phyloP scores from a whole-genome alignment of 2,329 filamentous ascomycete genomes.

The Clarireedia hainanense region DNA sequence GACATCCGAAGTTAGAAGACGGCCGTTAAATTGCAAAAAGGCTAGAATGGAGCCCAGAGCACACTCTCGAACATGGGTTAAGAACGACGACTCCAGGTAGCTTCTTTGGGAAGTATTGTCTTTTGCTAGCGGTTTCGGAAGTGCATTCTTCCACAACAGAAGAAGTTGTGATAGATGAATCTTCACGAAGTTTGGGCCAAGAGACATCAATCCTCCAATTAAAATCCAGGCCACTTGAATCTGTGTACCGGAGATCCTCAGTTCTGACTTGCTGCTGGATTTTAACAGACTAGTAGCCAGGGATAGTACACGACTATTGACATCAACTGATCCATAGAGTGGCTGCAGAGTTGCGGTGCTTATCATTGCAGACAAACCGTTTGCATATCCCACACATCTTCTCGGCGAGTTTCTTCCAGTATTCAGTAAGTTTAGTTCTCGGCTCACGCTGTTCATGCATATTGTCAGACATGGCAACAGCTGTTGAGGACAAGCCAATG shows the following conservation, averaged over 20 bases:
- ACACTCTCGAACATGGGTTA: conserved; percentile 91
- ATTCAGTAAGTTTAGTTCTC: conserved; percentile 73
- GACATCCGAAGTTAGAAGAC: conserved; percentile 85
- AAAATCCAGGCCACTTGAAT: conserved; percentile 97
- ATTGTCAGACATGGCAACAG: conserved; percentile 85
- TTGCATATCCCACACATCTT: conserved; percentile 82
- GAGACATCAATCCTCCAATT: conserved; percentile 91
- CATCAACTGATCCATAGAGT: conserved; percentile 88
- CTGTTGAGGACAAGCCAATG: conserved; percentile 86
- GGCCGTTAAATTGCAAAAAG: conserved; percentile 89
- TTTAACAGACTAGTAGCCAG: conserved; percentile 91
- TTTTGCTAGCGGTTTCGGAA: conserved; percentile 88
- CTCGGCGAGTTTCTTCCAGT: conserved; percentile 71
- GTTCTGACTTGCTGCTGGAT: conserved; percentile 81
- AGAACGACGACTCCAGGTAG: conserved; percentile 80
- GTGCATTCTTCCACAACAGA: conserved; percentile 91
- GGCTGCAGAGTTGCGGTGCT: conserved; percentile 85
- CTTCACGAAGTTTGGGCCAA: conserved; percentile 97
- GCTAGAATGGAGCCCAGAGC: conserved; percentile 84
- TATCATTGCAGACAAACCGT: conserved; percentile 82
- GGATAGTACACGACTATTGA: conserved; percentile 83
- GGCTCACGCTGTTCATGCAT: conserved; percentile 89
- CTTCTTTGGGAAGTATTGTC: conserved; percentile 82
- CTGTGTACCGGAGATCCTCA: conserved; percentile 86
- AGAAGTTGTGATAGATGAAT: conserved; percentile 93